Percentiles rank a stretch among this genome's conserved stretches.
These are phyloP conservation scores for Crepidotus variabilis DNA, from an alignment of 768 basidiomycete genomes.

Conservation along the genomic window DNA sequence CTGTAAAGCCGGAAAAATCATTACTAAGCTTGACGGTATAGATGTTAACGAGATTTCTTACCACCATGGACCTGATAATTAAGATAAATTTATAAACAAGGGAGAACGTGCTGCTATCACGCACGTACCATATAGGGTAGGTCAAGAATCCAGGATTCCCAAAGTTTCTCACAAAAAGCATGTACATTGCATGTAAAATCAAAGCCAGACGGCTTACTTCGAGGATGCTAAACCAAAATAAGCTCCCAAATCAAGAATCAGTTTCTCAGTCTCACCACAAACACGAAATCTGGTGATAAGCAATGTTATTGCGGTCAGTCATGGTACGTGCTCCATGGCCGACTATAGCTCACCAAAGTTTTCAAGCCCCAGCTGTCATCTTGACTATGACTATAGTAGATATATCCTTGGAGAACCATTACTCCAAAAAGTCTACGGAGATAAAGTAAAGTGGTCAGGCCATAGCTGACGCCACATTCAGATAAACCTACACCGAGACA, in stretches of 20 bases:
- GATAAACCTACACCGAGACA: background rate
- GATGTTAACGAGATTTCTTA: too few species aligned
- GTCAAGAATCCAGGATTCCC: constrained; percentile 10
- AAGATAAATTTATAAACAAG: too few species aligned
- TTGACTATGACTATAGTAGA: background rate
- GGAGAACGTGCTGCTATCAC: too few species aligned
- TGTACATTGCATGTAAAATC: constrained; percentile 18
- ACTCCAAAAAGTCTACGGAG: background rate
- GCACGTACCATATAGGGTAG: constrained; percentile 15
- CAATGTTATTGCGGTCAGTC: too few species aligned
- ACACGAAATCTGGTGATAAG: too few species aligned
- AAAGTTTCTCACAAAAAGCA: constrained; percentile 16
- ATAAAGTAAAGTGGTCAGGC: background rate
- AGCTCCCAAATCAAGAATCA: background rate
- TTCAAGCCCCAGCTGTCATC: background rate
- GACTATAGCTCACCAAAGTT: background rate
- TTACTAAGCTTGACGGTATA: too few species aligned
- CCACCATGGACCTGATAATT: constrained; percentile 15
- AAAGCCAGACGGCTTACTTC: constrained; percentile 16
- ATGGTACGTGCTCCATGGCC: too few species aligned
- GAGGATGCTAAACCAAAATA: background rate
- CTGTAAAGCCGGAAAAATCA: too few species aligned
- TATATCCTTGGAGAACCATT: background rate
- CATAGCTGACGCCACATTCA: background rate
- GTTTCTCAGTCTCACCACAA: too few species aligned